phyloP scores from a whole-genome alignment of 306 rosid species.

The Citrullus amarus region DNA sequence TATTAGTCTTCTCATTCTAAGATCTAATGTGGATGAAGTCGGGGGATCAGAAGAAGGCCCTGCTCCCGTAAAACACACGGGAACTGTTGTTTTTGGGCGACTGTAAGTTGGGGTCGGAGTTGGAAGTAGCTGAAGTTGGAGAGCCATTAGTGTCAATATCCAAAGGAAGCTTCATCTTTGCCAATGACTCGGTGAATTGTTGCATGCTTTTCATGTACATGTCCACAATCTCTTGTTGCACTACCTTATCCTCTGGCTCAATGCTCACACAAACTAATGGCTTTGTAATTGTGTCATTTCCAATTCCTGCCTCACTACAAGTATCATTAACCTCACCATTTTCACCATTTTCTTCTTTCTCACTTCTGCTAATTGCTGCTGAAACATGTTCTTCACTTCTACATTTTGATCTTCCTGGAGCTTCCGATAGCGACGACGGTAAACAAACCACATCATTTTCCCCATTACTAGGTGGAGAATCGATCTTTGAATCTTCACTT shows the following conservation, averaged over 20 bases:
- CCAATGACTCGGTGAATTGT: slow-evolving; percentile 85
- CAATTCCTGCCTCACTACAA: slow-evolving; percentile 13
- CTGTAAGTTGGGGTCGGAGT: slow-evolving; percentile 45
- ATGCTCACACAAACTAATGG: slow-evolving; percentile 44
- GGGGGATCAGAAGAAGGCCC: slow-evolving; percentile 75
- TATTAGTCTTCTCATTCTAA: slow-evolving; percentile 31
- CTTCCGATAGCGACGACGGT: slow-evolving; percentile 28
- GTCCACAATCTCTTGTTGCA: slow-evolving; percentile 94
- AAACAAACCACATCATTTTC: slow-evolving; percentile 50
- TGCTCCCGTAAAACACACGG: slow-evolving; percentile 87
- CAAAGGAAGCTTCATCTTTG: slow-evolving; percentile 92
- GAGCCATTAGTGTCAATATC: slow-evolving; percentile 55
- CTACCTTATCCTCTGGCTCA: slow-evolving; percentile 59
- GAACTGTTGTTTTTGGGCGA: slow-evolving; percentile 36
- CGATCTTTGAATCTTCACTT: slow-evolving; percentile 31
- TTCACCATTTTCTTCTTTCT: slow-evolving; percentile 29
- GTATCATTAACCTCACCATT: slow-evolving; percentile 23
- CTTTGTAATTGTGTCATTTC: slow-evolving; percentile 13
- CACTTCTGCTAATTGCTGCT: slow-evolving; percentile 15
- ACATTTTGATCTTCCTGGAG: slow-evolving; percentile 24
- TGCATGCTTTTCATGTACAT: slow-evolving; percentile 99
- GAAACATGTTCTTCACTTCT: slow-evolving; percentile 29
- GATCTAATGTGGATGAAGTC: slow-evolving; percentile 19
- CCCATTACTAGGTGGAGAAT: slow-evolving; percentile 55
- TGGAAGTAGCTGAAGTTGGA: slow-evolving; percentile 64